A percentile compares a stretch with the other conserved stretches of the same genome.
Conservation (phyloP, 768 basidiomycete species). For the Lactarius hatsudake region DNA sequence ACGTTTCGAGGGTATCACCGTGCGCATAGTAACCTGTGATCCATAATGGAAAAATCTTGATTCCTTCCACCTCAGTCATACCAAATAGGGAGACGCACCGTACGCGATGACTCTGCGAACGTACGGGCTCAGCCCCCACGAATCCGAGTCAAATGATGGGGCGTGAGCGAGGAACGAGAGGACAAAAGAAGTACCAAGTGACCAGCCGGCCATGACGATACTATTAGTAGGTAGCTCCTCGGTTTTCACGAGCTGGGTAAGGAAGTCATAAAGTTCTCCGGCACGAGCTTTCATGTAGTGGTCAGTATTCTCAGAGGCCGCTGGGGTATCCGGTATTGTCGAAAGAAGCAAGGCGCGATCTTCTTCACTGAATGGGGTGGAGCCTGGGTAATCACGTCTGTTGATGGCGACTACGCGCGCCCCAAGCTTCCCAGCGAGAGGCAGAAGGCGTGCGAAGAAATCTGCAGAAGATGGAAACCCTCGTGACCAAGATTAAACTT, state of each 20-base stretch:
- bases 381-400: not conserved
- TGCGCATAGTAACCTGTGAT: not conserved
- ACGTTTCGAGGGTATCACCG: slow-evolving; percentile 1
- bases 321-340: not conserved
- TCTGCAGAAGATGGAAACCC: not conserved
- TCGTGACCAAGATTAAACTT: not conserved
- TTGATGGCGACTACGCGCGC: not conserved
- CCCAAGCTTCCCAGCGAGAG: not conserved
- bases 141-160: not conserved
- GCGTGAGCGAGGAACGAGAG: not conserved
- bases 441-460: not conserved
- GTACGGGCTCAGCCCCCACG: not conserved
- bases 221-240: not conserved
- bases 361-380: not conserved
- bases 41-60: not conserved
- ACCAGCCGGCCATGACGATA: not conserved
- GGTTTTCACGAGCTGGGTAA: not conserved
- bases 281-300: not conserved
- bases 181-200: not conserved
- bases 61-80: too few relatives aligned
- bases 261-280: not conserved
- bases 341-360: not conserved
- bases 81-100: not conserved
- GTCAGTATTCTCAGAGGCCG: not conserved
- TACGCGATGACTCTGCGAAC: not conserved